Evolutionary conservation across 352 stramenopile genomes (phyloP).

Genomic region (Peronospora tabacina): DNA sequence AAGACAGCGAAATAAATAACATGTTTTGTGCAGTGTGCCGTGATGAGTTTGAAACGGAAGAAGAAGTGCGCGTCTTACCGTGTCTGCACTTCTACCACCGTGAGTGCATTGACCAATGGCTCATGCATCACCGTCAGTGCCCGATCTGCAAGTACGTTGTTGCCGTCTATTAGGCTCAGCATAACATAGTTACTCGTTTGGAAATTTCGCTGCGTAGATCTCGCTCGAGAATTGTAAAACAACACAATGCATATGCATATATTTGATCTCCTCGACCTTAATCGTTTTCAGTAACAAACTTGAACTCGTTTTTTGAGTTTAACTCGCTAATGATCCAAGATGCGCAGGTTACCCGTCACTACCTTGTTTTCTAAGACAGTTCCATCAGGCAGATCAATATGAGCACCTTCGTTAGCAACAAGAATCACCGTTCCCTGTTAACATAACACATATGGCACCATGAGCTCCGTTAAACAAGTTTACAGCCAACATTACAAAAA

Average conservation of each 20-base stretch:
- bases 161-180: conserved; percentile 47
- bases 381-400: conserved; percentile 90
- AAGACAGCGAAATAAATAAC: conserved; percentile 51
- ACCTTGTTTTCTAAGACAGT: conserved; percentile 92
- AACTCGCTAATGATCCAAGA: conserved; percentile 84
- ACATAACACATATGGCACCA: conserved; percentile 3
- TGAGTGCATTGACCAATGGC: conserved; percentile 88
- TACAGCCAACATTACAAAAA: not conserved
- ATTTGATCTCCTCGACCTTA: conserved; percentile 16
- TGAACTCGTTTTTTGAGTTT: conserved; percentile 6
- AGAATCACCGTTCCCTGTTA: conserved; percentile 90
- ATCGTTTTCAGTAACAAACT: conserved; percentile 8
- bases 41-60: conserved; percentile 65
- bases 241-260: conserved; percentile 27
- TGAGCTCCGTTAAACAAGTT: not conserved
- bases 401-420: conserved; percentile 89
- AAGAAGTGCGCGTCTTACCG: conserved; percentile 73
- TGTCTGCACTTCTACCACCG: conserved; percentile 87
- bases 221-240: conserved; percentile 23
- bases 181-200: conserved; percentile 13
- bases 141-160: conserved; percentile 85
- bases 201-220: conserved; percentile 2
- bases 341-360: conserved; percentile 90
- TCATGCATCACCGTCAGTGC: conserved; percentile 77
- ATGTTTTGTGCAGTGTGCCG: conserved; percentile 78